Evolutionary conservation across 176 grass and related monocot species (phyloP).

Genomic region (Miscanthus lutarioriparius): DNA sequence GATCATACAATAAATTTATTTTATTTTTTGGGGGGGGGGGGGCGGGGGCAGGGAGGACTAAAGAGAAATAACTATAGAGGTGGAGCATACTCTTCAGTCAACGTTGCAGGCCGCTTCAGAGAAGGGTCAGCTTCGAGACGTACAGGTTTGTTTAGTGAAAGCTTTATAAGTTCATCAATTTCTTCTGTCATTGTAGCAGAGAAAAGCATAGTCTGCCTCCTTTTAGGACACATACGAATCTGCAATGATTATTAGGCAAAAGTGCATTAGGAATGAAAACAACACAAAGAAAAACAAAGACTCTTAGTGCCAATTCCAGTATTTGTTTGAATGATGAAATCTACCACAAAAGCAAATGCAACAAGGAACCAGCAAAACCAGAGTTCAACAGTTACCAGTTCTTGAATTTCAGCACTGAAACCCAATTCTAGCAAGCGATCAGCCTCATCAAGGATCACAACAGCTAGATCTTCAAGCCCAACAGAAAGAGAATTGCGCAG

Average conservation of each 20-base stretch:
- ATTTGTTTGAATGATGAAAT: background rate
- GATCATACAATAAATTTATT: background rate
- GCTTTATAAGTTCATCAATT: slow-evolving; percentile 76
- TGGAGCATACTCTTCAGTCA: slow-evolving; percentile 82
- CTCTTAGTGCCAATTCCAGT: background rate
- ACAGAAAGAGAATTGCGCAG: slow-evolving; percentile 83
- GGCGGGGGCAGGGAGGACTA: background rate
- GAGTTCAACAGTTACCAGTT: slow-evolving; percentile 59
- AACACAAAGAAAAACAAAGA: background rate
- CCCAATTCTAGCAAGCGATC: slow-evolving; percentile 93
- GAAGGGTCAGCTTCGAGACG: slow-evolving; percentile 91
- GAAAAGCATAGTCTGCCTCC: slow-evolving; percentile 92
- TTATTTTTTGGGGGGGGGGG: background rate
- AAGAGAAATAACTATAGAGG: background rate
- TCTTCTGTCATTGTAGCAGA: slow-evolving; percentile 98
- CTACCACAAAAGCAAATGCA: slow-evolving; percentile 1
- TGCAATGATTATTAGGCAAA: slow-evolving; percentile 39
- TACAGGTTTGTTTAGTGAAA: slow-evolving; percentile 91
- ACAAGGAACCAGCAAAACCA: slow-evolving; percentile 18
- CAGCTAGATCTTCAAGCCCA: slow-evolving; percentile 90
- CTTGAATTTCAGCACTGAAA: slow-evolving; percentile 94
- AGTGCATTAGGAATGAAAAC: background rate
- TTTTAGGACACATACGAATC: slow-evolving; percentile 90
- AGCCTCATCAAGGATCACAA: slow-evolving; percentile 97
- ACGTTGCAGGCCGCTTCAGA: slow-evolving; percentile 70